These are phyloP conservation scores for Mortierella sp. DNA, from an alignment of 371 early-diverging fungal genomes.

Conservation along the genomic window DNA sequence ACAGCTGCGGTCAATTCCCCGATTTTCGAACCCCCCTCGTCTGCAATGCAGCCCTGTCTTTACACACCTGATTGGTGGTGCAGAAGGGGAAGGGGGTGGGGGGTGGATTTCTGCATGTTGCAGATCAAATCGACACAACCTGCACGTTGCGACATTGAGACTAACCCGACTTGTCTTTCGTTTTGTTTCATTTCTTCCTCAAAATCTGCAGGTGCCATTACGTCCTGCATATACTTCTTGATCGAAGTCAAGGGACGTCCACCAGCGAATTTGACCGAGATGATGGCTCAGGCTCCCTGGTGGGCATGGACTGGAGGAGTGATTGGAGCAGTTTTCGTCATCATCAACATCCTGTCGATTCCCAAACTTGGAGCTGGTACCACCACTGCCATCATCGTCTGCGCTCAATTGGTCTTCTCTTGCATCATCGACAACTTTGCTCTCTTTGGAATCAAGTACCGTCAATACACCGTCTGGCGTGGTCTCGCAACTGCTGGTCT, in stretches of 20 bases:
- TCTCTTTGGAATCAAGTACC: conserved; percentile 53
- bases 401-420: conserved; percentile 60
- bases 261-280: conserved; percentile 29
- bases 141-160: no score
- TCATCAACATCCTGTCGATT: conserved; percentile 60
- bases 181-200: no score
- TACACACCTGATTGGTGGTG: no score
- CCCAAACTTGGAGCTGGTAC: conserved; percentile 64
- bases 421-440: conserved; percentile 63
- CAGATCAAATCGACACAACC: no score
- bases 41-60: no score
- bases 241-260: conserved; percentile 49
- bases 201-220: conserved; percentile 43
- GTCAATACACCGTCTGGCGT: conserved; percentile 60
- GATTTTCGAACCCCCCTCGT: no score
- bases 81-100: no score
- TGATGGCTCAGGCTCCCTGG: conserved; percentile 44
- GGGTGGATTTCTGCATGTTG: no score
- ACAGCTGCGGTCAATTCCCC: no score
- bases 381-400: conserved; percentile 59
- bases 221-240: conserved; percentile 43
- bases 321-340: conserved; percentile 61
- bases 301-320: conserved; percentile 59
- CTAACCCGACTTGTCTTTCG: no score
- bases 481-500: conserved; percentile 62